These are phyloP conservation scores for Hanseniaspora hatyaiensis DNA, from an alignment of 805 yeast species.

Conservation along the genomic window DNA sequence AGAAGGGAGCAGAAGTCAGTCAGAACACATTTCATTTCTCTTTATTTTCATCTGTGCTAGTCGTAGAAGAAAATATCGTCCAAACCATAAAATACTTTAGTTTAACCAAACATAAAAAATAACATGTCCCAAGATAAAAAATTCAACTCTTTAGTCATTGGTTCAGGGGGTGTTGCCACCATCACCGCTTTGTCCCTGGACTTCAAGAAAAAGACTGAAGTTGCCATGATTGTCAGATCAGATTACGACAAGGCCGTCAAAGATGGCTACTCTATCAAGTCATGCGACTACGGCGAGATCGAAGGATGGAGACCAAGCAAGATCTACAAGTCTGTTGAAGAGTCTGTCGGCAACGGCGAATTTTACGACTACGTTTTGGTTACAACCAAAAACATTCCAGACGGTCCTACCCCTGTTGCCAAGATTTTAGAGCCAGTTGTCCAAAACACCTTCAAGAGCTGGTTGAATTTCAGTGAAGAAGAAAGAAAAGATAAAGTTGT, in stretches of 20 bases:
- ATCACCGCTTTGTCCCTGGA: conserved; percentile 55
- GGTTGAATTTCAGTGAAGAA: conserved; percentile 9
- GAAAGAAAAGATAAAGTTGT: conserved; percentile 25
- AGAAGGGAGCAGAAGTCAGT: too few relatives aligned
- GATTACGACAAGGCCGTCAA: conserved; percentile 40
- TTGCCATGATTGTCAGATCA: conserved; percentile 50
- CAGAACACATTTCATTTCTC: too few relatives aligned
- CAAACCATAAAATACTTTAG: too few relatives aligned
- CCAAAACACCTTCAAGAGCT: conserved; percentile 8
- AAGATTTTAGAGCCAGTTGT: conserved; percentile 43
- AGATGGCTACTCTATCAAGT: conserved; percentile 44
- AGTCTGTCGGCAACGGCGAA: conserved; percentile 29
- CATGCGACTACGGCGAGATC: conserved; percentile 46
- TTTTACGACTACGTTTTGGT: conserved; percentile 48
- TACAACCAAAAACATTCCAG: conserved; percentile 57
- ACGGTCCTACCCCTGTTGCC: conserved; percentile 33
- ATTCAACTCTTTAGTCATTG: conserved; percentile 43
- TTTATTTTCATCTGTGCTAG: too few relatives aligned
- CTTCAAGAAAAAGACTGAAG: conserved; percentile 36
- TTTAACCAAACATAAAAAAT: background rate
- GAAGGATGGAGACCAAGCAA: conserved; percentile 40
- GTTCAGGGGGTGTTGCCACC: conserved; percentile 74
- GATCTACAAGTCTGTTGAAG: conserved; percentile 33
- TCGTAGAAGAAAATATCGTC: too few relatives aligned
- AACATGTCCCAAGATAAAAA: background rate